phyloP scores from a whole-genome alignment of 805 yeast genomes.

The Debaryomyces hansenii region DNA sequence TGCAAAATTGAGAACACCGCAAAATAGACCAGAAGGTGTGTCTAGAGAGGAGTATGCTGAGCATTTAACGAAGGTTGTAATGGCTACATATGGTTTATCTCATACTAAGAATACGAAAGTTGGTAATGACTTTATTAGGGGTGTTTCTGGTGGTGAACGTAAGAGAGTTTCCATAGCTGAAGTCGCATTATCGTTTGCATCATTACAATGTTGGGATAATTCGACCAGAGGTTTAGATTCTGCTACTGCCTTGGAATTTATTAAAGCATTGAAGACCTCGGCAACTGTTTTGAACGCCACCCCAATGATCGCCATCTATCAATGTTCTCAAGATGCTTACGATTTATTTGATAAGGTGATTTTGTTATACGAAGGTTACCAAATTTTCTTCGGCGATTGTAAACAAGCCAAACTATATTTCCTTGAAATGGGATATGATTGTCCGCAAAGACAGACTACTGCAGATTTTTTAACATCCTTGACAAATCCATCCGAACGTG shows the following conservation, averaged over 20 bases:
- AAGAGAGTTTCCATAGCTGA: constrained; percentile 72
- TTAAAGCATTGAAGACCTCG: constrained; percentile 57
- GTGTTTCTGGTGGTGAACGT: constrained; percentile 73
- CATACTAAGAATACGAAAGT: constrained; percentile 64
- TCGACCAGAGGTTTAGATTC: constrained; percentile 75
- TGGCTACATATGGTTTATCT: constrained; percentile 57
- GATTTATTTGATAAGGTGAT: constrained; percentile 59
- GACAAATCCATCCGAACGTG: constrained; percentile 28
- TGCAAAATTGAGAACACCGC: constrained; percentile 61
- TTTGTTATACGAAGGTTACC: constrained; percentile 60
- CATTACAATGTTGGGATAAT: constrained; percentile 65
- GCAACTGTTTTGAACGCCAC: constrained; percentile 56
- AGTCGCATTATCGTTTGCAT: constrained; percentile 53
- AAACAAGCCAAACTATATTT: background rate
- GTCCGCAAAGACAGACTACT: constrained; percentile 41
- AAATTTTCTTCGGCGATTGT: constrained; percentile 59
- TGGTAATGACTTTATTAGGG: constrained; percentile 66
- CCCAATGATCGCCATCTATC: constrained; percentile 65
- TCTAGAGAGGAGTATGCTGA: constrained; percentile 51
- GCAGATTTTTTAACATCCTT: constrained; percentile 34
- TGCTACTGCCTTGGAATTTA: constrained; percentile 67
- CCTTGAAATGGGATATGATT: constrained; percentile 11
- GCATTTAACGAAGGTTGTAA: constrained; percentile 53
- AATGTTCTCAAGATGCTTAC: constrained; percentile 67
- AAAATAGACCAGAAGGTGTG: constrained; percentile 59